Evolutionary conservation across 352 stramenopile genomes (phyloP), one percentile per base, ranked within the genome.

Genomic region (Elongisporangium prolatum): DNA sequence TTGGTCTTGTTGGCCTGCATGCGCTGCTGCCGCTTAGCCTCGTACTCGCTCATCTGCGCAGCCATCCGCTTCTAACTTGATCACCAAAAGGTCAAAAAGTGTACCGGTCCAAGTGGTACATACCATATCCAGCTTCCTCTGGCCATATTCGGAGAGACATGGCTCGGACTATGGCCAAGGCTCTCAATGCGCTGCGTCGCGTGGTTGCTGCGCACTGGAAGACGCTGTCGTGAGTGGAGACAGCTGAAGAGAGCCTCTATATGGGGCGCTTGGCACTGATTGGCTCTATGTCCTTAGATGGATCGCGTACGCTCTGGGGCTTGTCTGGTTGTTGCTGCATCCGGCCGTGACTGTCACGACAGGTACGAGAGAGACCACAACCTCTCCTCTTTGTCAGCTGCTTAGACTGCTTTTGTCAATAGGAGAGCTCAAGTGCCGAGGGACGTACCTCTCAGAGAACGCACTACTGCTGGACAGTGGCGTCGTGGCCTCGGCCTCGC

Each of bases 381-480:
- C 17, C 3, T 21, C 34, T 17, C 9, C 8, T 17, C 3, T 25
- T 49, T 37, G 16, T 14, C 40, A 11, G 11, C 11, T 21, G 16
- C 16, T 53, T 9, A 24, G 2, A 8, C 21, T 10, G 28, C 44
- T 21, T 17, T 56, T 44, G 17, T 16, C 54, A 44, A 61, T 52
- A 80, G 81, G 79, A 20, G 86, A 96, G 47, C 65, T 87, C 22
- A 95, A 95, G 67, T 88, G 77, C 40, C 72, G 87, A 20, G 80
- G 80, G 9, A 96, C 87, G 44, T 96, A 96, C 69, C 89, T 94
- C 55, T 95, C 86, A 2, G 87, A 96, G 71, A 96, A 96, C 57
- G 87, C 84, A 51, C 71, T 96, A 54, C 74, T 96, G 16, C 80
- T 92, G 38, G 84, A 91, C 57, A 84, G 50, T 71, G 80, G 14